Evolutionary conservation across 495 filamentous ascomycete genomes (phyloP).

Genomic region (Durotheca rogersii): DNA sequence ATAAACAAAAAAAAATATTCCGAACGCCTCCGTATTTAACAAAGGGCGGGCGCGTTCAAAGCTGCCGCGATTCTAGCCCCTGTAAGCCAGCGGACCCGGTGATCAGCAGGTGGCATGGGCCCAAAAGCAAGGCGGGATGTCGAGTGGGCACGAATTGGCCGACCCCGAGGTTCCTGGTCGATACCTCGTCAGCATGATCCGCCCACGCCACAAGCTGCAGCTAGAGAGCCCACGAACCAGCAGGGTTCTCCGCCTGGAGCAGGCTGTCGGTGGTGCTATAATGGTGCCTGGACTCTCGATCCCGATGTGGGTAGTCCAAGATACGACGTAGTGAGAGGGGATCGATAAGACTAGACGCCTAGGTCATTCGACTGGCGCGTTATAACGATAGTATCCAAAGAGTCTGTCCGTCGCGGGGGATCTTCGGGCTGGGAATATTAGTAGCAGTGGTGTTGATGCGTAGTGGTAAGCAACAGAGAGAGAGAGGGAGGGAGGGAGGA

Average conservation of each 20-base stretch:
- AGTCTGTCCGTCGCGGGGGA: no score
- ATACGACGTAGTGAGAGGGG: not conserved
- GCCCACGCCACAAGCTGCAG: slow-evolving; percentile 16
- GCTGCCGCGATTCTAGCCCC: not conserved
- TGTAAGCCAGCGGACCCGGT: slow-evolving; percentile 20
- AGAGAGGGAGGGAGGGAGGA: no score
- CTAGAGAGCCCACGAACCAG: slow-evolving; percentile 9
- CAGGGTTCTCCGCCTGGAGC: slow-evolving; percentile 28
- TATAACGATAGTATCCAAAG: no score
- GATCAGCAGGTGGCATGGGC: slow-evolving; percentile 20
- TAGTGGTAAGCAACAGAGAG: no score
- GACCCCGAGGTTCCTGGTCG: slow-evolving; percentile 7
- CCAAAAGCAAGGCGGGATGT: slow-evolving; percentile 21
- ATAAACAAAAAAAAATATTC: no score
- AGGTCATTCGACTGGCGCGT: no score
- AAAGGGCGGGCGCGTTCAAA: no score
- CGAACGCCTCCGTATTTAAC: no score
- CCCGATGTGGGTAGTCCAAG: not conserved
- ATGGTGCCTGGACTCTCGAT: not conserved
- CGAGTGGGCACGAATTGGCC: no score
- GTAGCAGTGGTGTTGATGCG: no score
- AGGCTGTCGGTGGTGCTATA: not conserved
- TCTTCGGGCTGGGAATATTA: no score
- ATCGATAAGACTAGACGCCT: not conserved
- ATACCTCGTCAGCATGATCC: no score